Percentiles rank a stretch among this genome's conserved stretches.
These are phyloP conservation scores for Tephrocybe sp. DNA, from an alignment of 768 basidiomycete genomes.

Conservation along the genomic window DNA sequence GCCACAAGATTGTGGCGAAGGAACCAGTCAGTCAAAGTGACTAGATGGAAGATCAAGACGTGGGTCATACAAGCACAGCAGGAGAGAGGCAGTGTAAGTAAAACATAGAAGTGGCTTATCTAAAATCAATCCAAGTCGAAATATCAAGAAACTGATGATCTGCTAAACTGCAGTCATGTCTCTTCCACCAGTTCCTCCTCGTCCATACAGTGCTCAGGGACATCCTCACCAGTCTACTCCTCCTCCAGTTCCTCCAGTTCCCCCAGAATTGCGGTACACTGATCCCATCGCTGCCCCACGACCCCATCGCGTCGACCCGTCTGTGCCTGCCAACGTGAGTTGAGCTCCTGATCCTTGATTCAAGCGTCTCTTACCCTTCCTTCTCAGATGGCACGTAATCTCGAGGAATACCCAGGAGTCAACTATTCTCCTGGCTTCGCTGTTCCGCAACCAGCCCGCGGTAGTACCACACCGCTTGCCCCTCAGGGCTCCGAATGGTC, in stretches of 20 bases:
- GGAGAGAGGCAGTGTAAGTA: background rate
- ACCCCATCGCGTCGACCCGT: conserved; percentile 60
- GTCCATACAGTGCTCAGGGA: conserved; percentile 21
- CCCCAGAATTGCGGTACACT: conserved; percentile 29
- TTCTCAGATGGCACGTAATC: conserved; percentile 58
- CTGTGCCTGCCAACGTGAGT: conserved; percentile 61
- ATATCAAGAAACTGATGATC: conserved; percentile 1
- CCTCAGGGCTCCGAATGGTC: conserved; percentile 22
- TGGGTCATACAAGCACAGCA: too few relatives aligned
- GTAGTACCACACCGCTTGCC: conserved; percentile 22
- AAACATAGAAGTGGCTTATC: background rate
- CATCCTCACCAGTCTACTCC: conserved; percentile 7
- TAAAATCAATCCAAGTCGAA: background rate
- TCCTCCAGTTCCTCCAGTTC: conserved; percentile 30
- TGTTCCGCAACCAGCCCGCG: conserved; percentile 19
- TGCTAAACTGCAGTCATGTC: conserved; percentile 10
- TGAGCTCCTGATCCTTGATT: conserved; percentile 4
- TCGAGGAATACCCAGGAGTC: conserved; percentile 43
- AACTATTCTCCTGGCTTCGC: conserved; percentile 26
- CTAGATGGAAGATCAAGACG: too few relatives aligned
- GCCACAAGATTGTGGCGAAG: too few relatives aligned
- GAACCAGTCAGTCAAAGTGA: too few relatives aligned
- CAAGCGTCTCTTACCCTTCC: background rate
- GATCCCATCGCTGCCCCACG: conserved; percentile 62
- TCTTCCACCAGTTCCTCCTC: conserved; percentile 28